Evolutionary conservation across 768 basidiomycete genomes (phyloP), one percentile per base, ranked within the genome.

Genomic region (Kwoniella bestiolae): DNA sequence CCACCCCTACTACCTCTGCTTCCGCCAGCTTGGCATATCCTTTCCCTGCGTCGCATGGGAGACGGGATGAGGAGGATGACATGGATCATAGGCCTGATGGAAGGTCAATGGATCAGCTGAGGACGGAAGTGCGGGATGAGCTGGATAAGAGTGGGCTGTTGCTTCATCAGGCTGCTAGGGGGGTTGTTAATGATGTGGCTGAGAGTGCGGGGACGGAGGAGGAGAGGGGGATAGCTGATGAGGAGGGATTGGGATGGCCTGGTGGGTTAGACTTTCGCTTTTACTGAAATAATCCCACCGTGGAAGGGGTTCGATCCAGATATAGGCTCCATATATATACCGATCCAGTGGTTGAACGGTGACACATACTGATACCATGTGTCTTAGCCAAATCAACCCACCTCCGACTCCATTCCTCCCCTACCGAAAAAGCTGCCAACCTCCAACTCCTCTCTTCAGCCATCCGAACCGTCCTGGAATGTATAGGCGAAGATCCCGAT

Each of bases 401-500:
- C 34, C 87, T 88, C 56, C 88, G 94, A 60, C 85, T 96, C 47
- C 88, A 91, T 74, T 90, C 91, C 3, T 89, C 91, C 0, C 85
- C 88, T 2, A 86, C 85, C 52, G 90, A 95, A 80, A 87, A 86
- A 41, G 84, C 83, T 2, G 87, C 84, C 46, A 86, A 92, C 49
- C 89, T 94, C 79, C 84, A 86, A 67, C 89, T 86, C 68, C 88
- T 99, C 82, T 85, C 90, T 3, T 83, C 84, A 46, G 96, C 96
- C 5, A 89, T 99, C 66, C 88, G 94, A 61, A 91, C 90, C 38
- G 88, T 99, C 50, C 86, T 99, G 50, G 94, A 98, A 77, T 95
- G 94, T 81, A 94, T 99, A 67, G 96, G 96, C 63, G 96, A 99
- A 83, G 96, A 98, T 83, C 96, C 96, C 5, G 88, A 92, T 80